A percentile compares a stretch with the other conserved stretches of the same genome.
phyloP scores from a whole-genome alignment of 495 filamentous ascomycete genomes.

The Tuber indicum region DNA sequence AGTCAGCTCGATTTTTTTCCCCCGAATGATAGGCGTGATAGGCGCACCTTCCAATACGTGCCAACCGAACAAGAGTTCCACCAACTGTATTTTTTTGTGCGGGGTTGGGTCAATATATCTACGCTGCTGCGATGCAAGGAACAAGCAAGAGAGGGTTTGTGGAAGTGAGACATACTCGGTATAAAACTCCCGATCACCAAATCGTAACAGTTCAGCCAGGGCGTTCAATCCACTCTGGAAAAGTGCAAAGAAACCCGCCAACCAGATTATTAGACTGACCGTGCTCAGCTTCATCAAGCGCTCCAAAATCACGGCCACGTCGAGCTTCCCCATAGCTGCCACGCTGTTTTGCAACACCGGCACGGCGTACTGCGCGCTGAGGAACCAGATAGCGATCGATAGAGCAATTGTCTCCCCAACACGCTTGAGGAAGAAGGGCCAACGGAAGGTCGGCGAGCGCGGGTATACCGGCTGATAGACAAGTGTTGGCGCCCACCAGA shows the following conservation, averaged over 20 bases:
- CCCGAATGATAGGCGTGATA: not conserved
- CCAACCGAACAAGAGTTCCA: slow-evolving; percentile 88
- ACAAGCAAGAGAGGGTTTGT: not conserved
- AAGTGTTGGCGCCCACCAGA: slow-evolving; percentile 94
- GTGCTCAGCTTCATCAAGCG: slow-evolving; percentile 90
- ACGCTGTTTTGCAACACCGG: slow-evolving; percentile 84
- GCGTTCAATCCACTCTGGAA: slow-evolving; percentile 89
- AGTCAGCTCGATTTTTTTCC: not conserved
- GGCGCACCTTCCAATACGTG: slow-evolving; percentile 60
- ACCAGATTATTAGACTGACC: slow-evolving; percentile 89
- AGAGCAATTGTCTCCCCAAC: slow-evolving; percentile 67
- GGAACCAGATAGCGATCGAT: slow-evolving; percentile 84
- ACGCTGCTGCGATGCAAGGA: not conserved
- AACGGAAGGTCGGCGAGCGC: slow-evolving; percentile 66
- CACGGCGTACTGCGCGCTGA: slow-evolving; percentile 84
- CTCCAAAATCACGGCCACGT: slow-evolving; percentile 76
- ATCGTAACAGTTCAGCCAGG: slow-evolving; percentile 79
- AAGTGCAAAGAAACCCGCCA: slow-evolving; percentile 91
- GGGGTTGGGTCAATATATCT: not conserved
- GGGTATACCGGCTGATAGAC: slow-evolving; percentile 97
- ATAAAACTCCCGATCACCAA: slow-evolving; percentile 92
- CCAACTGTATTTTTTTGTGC: slow-evolving; percentile 49
- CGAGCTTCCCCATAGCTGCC: slow-evolving; percentile 71
- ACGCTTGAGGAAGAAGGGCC: slow-evolving; percentile 78
- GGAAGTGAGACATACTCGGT: slow-evolving; percentile 49